Conservation (phyloP, 257 asterid species). For the Nicotiana benthamiana region DNA sequence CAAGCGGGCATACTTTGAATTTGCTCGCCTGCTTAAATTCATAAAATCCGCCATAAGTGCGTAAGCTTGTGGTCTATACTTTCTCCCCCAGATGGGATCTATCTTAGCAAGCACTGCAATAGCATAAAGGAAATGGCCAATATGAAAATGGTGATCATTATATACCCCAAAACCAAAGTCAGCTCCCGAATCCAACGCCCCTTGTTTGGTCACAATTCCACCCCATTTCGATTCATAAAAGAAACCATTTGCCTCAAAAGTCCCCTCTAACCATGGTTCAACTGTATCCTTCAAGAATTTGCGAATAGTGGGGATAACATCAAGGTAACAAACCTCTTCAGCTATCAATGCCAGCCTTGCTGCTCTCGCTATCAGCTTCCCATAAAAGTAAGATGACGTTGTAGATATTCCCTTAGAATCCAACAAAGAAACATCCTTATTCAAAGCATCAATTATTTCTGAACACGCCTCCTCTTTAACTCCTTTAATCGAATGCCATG, state of each 20-base stretch:
- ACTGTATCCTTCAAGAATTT: conserved; percentile 74
- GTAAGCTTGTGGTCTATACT: conserved; percentile 63
- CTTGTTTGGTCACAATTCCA: conserved; percentile 79
- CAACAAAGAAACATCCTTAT: conserved; percentile 54
- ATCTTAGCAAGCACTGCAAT: conserved; percentile 84
- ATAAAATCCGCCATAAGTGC: conserved; percentile 78
- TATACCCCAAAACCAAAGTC: conserved; percentile 90
- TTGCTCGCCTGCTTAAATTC: conserved; percentile 49
- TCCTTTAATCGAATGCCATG: conserved; percentile 85
- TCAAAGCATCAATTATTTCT: conserved; percentile 49
- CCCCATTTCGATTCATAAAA: conserved; percentile 86
- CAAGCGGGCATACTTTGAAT: conserved; percentile 56
- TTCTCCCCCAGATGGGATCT: conserved; percentile 86
- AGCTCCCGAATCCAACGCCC: conserved; percentile 66
- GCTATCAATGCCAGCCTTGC: conserved; percentile 93
- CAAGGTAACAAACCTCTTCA: conserved; percentile 62
- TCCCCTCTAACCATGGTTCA: conserved; percentile 92
- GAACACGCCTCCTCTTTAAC: conserved; percentile 46
- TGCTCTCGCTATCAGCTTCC: conserved; percentile 81
- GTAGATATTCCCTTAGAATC: conserved; percentile 44
- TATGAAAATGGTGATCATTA: conserved; percentile 81
- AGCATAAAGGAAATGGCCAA: conserved; percentile 81
- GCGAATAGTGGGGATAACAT: conserved; percentile 54
- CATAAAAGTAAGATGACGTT: conserved; percentile 70
- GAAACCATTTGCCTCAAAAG: conserved; percentile 66